Evolutionary conservation across 768 basidiomycete species (phyloP).

Genomic region (Hericium rajendrae): DNA sequence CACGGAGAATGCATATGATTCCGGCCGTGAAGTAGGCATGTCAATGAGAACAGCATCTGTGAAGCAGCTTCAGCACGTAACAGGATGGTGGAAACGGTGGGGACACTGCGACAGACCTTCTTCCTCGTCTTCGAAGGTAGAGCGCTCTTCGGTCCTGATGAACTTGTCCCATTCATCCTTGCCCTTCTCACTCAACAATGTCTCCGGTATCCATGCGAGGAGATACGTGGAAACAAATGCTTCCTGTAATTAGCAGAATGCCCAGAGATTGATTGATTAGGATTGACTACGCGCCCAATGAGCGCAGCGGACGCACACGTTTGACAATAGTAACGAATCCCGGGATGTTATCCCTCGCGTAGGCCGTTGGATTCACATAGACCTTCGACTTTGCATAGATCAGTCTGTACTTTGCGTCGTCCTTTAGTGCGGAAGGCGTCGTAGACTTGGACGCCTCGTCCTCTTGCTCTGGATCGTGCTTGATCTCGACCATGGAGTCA

Average conservation of each 20-base stretch:
- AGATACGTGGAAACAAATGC: constrained; percentile 67
- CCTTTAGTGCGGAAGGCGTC: constrained; percentile 23
- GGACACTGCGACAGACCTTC: constrained; percentile 40
- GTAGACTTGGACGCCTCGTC: constrained; percentile 16
- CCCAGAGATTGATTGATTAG: neutral
- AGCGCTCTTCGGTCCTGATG: constrained; percentile 68
- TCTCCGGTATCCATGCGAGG: constrained; percentile 91
- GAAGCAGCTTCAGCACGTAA: constrained; percentile 2
- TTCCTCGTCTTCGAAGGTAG: constrained; percentile 52
- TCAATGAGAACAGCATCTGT: constrained; percentile 80
- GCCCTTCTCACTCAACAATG: constrained; percentile 73
- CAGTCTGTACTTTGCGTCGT: constrained; percentile 59
- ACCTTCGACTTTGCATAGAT: constrained; percentile 92
- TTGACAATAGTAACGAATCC: constrained; percentile 92
- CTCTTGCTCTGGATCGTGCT: constrained; percentile 21
- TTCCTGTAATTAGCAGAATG: constrained; percentile 37
- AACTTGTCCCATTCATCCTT: constrained; percentile 86
- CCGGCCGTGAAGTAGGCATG: constrained; percentile 71
- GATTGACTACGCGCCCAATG: neutral
- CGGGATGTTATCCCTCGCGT: constrained; percentile 85
- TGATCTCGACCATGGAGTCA: constrained; percentile 72
- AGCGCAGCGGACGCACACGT: constrained; percentile 37
- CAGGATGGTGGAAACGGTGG: neutral
- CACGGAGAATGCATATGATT: constrained; percentile 94
- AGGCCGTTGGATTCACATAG: constrained; percentile 90